Evolutionary conservation across 108 stramenopile species (phyloP).

Genomic region (Cylindrotheca closterium): DNA sequence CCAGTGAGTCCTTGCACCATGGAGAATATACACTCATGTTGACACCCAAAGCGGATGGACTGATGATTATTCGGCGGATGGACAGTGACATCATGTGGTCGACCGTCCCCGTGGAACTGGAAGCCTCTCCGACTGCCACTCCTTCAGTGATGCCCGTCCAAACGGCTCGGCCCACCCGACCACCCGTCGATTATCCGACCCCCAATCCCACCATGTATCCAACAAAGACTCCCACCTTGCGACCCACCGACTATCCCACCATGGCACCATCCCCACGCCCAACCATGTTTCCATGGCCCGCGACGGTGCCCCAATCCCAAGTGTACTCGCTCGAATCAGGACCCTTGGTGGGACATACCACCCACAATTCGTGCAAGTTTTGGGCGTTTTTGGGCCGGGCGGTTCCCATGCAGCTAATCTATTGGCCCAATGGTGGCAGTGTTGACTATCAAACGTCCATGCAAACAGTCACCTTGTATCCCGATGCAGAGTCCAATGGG

Average conservation of each 20-base stretch:
- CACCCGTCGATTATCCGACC: background rate
- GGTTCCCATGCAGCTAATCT: constrained; percentile 14
- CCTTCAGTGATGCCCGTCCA: background rate
- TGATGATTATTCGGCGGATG: constrained; percentile 1
- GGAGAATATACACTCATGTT: background rate
- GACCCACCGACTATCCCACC: background rate
- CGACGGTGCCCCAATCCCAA: background rate
- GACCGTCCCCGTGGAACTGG: background rate
- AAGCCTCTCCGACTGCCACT: background rate
- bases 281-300: background rate
- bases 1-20: background rate
- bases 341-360: constrained; percentile 31
- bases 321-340: constrained; percentile 7
- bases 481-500: background rate
- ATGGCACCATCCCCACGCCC: background rate
- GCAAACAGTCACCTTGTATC: background rate
- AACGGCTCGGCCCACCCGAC: background rate
- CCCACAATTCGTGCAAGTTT: constrained; percentile 12
- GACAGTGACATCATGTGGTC: constrained; percentile 1
- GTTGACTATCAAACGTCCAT: background rate
- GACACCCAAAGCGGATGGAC: background rate
- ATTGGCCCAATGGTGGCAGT: background rate
- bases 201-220: background rate
- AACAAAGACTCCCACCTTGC: background rate
- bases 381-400: constrained; percentile 20